phyloP scores from a whole-genome alignment of 139 green algal species.

The Deuterostichococcus epilithicus region DNA sequence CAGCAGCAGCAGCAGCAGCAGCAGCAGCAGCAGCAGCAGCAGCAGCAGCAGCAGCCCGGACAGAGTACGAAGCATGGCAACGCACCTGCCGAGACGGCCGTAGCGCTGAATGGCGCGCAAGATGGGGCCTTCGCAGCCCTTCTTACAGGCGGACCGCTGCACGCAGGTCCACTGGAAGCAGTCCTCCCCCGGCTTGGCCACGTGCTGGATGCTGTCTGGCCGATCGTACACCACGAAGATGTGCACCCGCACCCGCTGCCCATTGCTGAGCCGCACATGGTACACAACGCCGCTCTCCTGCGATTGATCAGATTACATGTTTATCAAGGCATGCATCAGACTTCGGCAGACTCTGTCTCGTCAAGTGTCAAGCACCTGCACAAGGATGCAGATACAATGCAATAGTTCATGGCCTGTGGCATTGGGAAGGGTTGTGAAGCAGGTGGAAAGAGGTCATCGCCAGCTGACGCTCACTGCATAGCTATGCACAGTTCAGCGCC shows the following conservation, averaged over 20 bases:
- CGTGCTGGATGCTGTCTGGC: background rate
- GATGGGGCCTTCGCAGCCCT: constrained; percentile 54
- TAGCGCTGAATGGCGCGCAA: constrained; percentile 62
- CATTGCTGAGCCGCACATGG: constrained; percentile 41
- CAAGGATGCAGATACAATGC: no score
- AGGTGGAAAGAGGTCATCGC: no score
- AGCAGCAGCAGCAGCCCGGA: no score
- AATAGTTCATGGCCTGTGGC: no score
- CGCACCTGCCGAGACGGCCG: constrained; percentile 42
- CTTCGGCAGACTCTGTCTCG: no score
- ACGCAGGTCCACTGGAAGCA: constrained; percentile 35
- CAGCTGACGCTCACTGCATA: no score
- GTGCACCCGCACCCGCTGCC: constrained; percentile 27
- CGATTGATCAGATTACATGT: background rate
- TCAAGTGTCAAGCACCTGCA: no score
- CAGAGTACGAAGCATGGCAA: no score
- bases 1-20: no score
- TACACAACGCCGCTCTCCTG: constrained; percentile 39
- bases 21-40: no score
- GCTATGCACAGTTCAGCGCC: constrained; percentile 5
- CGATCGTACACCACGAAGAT: constrained; percentile 45
- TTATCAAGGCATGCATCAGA: background rate
- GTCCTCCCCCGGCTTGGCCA: background rate
- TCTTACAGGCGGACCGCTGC: constrained; percentile 33
- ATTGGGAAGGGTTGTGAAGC: no score